Conservation (phyloP, 1,139 yeast species). For the Sugiyamaella neomexicana region DNA sequence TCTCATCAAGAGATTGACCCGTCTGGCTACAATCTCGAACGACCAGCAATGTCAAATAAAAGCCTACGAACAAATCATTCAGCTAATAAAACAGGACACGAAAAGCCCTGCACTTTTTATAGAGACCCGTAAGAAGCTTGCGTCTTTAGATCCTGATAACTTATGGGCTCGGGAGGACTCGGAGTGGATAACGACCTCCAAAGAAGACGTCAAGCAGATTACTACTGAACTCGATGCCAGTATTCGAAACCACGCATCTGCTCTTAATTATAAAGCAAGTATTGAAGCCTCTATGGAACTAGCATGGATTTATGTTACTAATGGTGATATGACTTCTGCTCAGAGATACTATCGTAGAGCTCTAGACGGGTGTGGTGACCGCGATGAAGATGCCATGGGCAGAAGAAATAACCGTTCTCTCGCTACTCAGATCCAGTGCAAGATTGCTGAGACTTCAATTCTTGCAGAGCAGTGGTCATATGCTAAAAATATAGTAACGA, state of each 20-base stretch:
- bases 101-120: constrained; percentile 13
- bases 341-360: constrained; percentile 16
- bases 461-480: constrained; percentile 17
- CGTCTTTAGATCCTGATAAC: constrained; percentile 12
- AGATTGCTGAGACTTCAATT: constrained; percentile 12
- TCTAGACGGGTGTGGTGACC: constrained; percentile 1
- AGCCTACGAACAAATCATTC: constrained; percentile 9
- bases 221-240: constrained; percentile 5
- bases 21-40: background rate
- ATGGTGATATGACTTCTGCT: constrained; percentile 19
- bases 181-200: constrained; percentile 19
- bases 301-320: constrained; percentile 14
- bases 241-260: background rate
- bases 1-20: constrained; percentile 1
- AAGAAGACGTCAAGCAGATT: constrained; percentile 6
- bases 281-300: constrained; percentile 8
- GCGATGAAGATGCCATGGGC: constrained; percentile 2
- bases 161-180: constrained; percentile 15
- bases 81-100: constrained; percentile 17
- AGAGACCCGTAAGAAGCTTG: constrained; percentile 11
- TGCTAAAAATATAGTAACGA: constrained; percentile 12
- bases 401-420: background rate
- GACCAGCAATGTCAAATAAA: background rate
- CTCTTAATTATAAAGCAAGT: constrained; percentile 4
- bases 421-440: background rate